Evolutionary conservation across 2,329 filamentous ascomycete species (phyloP).

Genomic region (Massarina eburnea): DNA sequence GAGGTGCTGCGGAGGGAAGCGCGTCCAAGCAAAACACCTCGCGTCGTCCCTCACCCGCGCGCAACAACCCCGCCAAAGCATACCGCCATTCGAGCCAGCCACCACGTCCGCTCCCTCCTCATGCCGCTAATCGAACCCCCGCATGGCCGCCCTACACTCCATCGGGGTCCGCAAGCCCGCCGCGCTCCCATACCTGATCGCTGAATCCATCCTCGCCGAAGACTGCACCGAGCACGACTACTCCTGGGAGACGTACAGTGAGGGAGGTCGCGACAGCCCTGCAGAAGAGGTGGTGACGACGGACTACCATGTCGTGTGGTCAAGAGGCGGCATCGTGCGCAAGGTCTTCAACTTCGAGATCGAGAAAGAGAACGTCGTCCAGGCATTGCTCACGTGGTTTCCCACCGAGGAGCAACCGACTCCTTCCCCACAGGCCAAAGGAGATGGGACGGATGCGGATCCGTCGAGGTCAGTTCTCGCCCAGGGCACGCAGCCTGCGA

Average conservation of each 20-base stretch:
- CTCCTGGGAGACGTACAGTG: constrained; percentile 69
- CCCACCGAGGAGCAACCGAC: constrained; percentile 48
- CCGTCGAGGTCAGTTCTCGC: constrained; percentile 27
- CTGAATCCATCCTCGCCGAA: constrained; percentile 72
- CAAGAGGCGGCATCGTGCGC: constrained; percentile 78
- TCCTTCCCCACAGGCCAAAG: constrained; percentile 9
- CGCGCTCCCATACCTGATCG: constrained; percentile 78
- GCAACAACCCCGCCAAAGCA: constrained; percentile 10
- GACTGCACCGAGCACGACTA: constrained; percentile 69
- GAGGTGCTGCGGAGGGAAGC: constrained; percentile 22
- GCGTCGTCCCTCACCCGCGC: constrained; percentile 21
- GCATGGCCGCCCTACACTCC: constrained; percentile 88
- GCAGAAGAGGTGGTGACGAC: constrained; percentile 84
- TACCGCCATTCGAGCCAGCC: constrained; percentile 4
- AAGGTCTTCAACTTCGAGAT: constrained; percentile 84
- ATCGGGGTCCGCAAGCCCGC: constrained; percentile 88
- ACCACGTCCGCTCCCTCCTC: constrained; percentile 18
- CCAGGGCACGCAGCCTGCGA: constrained; percentile 37
- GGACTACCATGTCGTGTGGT: constrained; percentile 80
- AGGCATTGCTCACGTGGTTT: constrained; percentile 85
- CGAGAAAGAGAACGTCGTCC: constrained; percentile 83
- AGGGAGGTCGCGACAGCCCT: constrained; percentile 46
- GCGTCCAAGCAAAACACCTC: constrained; percentile 21
- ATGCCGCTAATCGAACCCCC: constrained; percentile 33
- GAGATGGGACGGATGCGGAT: constrained; percentile 13